Conservation (phyloP, 2,329 filamentous ascomycete genomes). For the Ophiosphaerella herpotricha region DNA sequence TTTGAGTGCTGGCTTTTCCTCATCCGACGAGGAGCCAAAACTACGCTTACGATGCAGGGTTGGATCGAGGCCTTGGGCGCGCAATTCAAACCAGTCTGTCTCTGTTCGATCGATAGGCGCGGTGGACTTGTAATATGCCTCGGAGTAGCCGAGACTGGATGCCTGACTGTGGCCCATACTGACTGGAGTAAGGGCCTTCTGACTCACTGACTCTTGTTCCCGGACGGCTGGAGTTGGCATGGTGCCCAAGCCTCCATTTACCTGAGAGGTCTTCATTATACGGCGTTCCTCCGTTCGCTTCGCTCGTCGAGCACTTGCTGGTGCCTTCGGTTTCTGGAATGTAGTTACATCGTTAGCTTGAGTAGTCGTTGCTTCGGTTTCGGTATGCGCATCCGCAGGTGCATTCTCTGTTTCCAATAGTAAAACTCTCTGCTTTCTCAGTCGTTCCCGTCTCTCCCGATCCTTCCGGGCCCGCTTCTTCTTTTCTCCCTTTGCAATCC, state of each 20-base stretch:
- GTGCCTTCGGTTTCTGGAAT: conserved; percentile 17
- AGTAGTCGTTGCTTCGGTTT: conserved; percentile 4
- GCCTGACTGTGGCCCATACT: conserved; percentile 5
- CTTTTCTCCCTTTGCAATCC: conserved; percentile 29
- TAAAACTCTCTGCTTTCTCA: conserved; percentile 27
- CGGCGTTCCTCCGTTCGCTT: conserved; percentile 25
- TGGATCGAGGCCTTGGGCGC: conserved; percentile 53
- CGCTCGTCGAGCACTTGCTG: conserved; percentile 22
- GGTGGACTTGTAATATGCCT: conserved; percentile 27
- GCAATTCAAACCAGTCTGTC: conserved; percentile 57
- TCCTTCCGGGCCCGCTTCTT: conserved; percentile 28
- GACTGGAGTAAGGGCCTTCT: conserved; percentile 2
- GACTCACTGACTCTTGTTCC: not conserved
- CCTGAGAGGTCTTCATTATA: not conserved
- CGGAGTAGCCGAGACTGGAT: conserved; percentile 23
- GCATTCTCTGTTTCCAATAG: conserved; percentile 10
- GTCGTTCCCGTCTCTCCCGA: conserved; percentile 27
- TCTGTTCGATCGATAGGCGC: conserved; percentile 50
- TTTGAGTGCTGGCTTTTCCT: conserved; percentile 22
- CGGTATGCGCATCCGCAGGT: conserved; percentile 1
- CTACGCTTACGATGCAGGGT: conserved; percentile 38
- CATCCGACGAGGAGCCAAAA: conserved; percentile 31
- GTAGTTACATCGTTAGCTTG: conserved; percentile 7
- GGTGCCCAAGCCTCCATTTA: not conserved
- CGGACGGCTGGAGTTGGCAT: not conserved